phyloP scores from a whole-genome alignment of 106 monocot species.

The Hemerocallis citrina region DNA sequence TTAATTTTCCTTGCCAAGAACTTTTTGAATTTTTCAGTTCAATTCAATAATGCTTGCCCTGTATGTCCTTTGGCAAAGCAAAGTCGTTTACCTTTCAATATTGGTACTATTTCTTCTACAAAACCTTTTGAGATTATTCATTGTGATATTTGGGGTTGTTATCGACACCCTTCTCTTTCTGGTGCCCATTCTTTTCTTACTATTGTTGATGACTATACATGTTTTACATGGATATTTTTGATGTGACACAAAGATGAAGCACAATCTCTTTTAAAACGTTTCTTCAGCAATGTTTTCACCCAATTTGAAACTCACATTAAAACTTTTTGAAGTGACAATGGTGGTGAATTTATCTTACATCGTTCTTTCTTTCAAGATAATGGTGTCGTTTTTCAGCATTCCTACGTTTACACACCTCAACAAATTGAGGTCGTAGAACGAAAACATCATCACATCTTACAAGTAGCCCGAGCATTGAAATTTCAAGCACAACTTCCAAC shows the following conservation, averaged over 20 bases:
- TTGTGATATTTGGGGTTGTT: too few relatives aligned
- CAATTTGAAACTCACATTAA: background rate
- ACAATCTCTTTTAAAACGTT: background rate
- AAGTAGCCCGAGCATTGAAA: background rate
- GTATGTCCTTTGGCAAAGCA: slow-evolving; percentile 1
- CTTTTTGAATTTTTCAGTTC: background rate
- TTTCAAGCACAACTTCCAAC: background rate
- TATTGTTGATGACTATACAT: background rate
- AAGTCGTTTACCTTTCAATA: background rate
- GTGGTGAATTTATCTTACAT: background rate
- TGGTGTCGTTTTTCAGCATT: background rate
- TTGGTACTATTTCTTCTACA: background rate
- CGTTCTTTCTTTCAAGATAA: background rate
- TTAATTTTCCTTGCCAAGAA: background rate
- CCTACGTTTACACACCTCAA: background rate
- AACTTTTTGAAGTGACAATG: background rate
- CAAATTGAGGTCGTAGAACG: background rate
- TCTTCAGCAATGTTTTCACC: background rate
- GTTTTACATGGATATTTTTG: slow-evolving; percentile 2
- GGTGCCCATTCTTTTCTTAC: slow-evolving; percentile 1
- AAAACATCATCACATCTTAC: background rate
- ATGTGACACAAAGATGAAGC: background rate
- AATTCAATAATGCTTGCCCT: background rate
- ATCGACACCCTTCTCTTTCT: background rate
- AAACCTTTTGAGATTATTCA: background rate